phyloP scores from a whole-genome alignment of 768 basidiomycete genomes.

The Podaxis rugospora region DNA sequence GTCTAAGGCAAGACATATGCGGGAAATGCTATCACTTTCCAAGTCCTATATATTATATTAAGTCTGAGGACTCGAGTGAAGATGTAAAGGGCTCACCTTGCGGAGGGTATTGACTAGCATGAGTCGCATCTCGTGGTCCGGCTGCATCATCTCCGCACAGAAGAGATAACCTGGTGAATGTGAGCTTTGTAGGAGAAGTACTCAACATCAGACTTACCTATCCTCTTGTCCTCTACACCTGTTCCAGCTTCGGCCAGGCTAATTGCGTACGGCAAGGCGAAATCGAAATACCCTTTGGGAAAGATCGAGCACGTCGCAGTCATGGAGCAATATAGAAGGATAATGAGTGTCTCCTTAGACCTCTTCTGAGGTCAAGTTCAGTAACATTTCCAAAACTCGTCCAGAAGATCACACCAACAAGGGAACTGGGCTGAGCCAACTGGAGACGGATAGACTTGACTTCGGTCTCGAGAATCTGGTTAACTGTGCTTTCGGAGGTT shows the following conservation, averaged over 20 bases:
- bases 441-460: conserved; percentile 51
- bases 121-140: conserved; percentile 63
- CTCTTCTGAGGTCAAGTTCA: conserved; percentile 41
- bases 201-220: conserved; percentile 39
- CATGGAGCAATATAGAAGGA: conserved; percentile 68
- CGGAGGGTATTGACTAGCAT: conserved; percentile 86
- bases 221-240: conserved; percentile 58
- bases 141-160: conserved; percentile 68
- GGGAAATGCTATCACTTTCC: conserved; percentile 48
- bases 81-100: conserved; percentile 45
- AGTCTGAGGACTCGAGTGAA: not conserved
- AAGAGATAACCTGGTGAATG: conserved; percentile 64
- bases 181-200: conserved; percentile 1
- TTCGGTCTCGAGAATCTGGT: conserved; percentile 57
- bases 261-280: conserved; percentile 73
- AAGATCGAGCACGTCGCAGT: conserved; percentile 39
- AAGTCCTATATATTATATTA: conserved; percentile 51
- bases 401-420: conserved; percentile 39
- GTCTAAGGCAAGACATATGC: conserved; percentile 71
- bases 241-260: conserved; percentile 70
- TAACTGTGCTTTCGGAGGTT: conserved; percentile 49
- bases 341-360: conserved; percentile 61
- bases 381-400: conserved; percentile 10
- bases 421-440: conserved; percentile 45
- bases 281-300: conserved; percentile 47